Conservation (phyloP, 345 rosid genomes). For the Camelina laxa region DNA sequence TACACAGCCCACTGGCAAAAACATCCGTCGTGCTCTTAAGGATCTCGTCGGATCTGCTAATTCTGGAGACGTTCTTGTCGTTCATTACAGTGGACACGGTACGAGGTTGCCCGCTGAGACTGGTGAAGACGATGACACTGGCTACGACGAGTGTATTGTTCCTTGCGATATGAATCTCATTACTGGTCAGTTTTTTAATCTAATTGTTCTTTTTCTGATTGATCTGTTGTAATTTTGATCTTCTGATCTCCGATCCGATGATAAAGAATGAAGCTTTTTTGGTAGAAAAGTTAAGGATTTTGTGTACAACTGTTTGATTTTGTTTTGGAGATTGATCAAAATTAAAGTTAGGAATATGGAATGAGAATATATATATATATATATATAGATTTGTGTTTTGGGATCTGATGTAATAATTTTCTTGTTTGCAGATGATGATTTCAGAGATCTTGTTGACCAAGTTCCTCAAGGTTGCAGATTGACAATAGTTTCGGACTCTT, state of each 20-base stretch:
- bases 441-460: slow-evolving; percentile 84
- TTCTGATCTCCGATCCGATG: slow-evolving; percentile 13
- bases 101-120: slow-evolving; percentile 98
- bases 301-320: no score
- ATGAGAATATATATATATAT: no score
- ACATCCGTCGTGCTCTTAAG: slow-evolving; percentile 68
- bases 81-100: slow-evolving; percentile 98
- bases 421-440: slow-evolving; percentile 74
- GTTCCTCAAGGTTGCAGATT: slow-evolving; percentile 69
- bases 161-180: slow-evolving; percentile 97
- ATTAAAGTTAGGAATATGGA: not conserved
- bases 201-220: not conserved
- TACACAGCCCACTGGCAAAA: slow-evolving; percentile 79
- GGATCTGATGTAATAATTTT: not conserved
- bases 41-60: slow-evolving; percentile 63
- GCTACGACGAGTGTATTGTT: slow-evolving; percentile 91
- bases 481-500: slow-evolving; percentile 91
- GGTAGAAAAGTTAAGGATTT: not conserved
- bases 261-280: not conserved
- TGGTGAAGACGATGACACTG: slow-evolving; percentile 95
- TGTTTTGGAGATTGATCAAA: not conserved
- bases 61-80: slow-evolving; percentile 68
- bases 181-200: slow-evolving; percentile 51
- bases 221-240: slow-evolving; percentile 5
- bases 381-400: not conserved